These are phyloP conservation scores for Termitomyces sp. DNA, from an alignment of 768 basidiomycete genomes.

Conservation along the genomic window DNA sequence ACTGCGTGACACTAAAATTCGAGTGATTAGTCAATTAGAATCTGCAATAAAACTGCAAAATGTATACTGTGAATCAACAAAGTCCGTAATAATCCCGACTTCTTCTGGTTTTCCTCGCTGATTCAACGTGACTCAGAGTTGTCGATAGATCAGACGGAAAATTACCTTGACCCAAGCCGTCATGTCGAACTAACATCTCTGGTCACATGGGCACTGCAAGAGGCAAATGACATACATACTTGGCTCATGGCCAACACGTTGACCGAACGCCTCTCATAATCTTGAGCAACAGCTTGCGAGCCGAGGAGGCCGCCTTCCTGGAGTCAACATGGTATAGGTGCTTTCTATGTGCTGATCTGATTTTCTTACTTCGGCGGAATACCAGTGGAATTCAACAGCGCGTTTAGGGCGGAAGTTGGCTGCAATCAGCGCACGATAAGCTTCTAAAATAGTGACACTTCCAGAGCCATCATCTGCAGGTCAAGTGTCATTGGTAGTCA, in stretches of 20 bases:
- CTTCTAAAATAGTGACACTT: conserved; percentile 73
- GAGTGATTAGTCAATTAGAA: conserved; percentile 8
- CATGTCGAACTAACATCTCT: conserved; percentile 70
- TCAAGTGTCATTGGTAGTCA: conserved; percentile 17
- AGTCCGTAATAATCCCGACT: conserved; percentile 85
- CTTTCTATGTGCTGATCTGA: conserved; percentile 7
- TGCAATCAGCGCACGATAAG: conserved; percentile 65
- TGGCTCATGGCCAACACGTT: conserved; percentile 84
- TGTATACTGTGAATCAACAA: conserved; percentile 55
- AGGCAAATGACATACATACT: conserved; percentile 30
- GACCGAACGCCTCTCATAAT: conserved; percentile 57
- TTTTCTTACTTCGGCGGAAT: conserved; percentile 62
- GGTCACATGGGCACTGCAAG: conserved; percentile 11
- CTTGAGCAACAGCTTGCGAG: conserved; percentile 81
- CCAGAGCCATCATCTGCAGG: conserved; percentile 70
- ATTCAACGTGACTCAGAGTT: conserved; percentile 8
- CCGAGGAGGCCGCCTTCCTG: conserved; percentile 85
- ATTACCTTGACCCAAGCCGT: conserved; percentile 89
- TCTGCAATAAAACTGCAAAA: conserved; percentile 6
- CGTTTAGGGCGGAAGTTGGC: conserved; percentile 63
- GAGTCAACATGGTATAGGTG: conserved; percentile 4
- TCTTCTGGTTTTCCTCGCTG: conserved; percentile 66
- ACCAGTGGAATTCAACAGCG: conserved; percentile 80
- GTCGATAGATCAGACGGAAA: conserved; percentile 12
- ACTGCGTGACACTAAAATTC: conserved; percentile 62